Base-by-base conservation (phyloP, 805 yeast genomes). In the Kockiozyma suomiensis region DNA sequence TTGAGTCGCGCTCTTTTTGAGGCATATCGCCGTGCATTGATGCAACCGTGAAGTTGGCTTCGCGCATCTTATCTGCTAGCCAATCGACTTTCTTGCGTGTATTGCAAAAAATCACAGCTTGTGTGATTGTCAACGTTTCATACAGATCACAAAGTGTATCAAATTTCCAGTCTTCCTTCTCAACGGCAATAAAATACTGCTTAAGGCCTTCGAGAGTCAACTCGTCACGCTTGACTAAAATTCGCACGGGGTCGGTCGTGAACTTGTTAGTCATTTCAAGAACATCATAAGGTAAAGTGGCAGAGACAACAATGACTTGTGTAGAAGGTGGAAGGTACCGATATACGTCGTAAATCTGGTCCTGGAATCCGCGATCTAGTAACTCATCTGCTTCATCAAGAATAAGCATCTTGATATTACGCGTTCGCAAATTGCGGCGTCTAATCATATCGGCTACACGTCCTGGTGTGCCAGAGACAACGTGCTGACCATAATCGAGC, bases 341-440 rank as follows among this genome's bases (percentile, higher is more conserved):
- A 83, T 89, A 94, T 66, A 94, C 89, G 75, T 94, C 93, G 81
- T 92, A 90, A 68, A 94, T 93, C 78, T 92, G 97, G 72, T 90
- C 94, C 79, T 90, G 89, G 82, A 93, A 93, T 61, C 99, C 99
- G 64, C 89, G 82, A 50, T 90, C 84, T 75, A 93, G 83, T 85
- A 93, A 83, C 82, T 94, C 98, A 82, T 93, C 99, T 72, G 98
- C 98, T 81, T 93, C 99, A 80, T 93, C 99, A 73, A 94, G 82
- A 74, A 93, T 86, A 79, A 94, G 84, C 96, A 94, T 90, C 81
- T 91, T 90, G 72, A 94, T 82, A 76, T 86, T 82, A 70, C 89
- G 84, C 66, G 96, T 87, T 74, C 80, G 85, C 77, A 94, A 85
- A 78, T 80, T 81, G 72, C 96, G 83, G 75, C 97, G 85, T 78